phyloP scores from a whole-genome alignment of 2,329 filamentous ascomycete species.

The Epichloe brachyelytri region DNA sequence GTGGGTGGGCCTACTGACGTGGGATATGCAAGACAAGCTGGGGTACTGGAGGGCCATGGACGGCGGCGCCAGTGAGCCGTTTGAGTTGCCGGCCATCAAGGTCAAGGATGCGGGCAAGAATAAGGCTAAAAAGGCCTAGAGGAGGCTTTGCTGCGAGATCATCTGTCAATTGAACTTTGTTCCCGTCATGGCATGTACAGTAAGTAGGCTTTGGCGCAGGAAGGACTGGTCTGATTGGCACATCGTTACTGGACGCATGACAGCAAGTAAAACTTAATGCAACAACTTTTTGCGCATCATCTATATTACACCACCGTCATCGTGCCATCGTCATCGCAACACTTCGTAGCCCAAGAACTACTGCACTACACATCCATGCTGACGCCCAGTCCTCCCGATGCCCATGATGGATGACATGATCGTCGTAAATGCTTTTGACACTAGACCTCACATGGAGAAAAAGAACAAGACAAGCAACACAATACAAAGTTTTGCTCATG shows the following conservation, averaged over 20 bases:
- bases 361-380: neutral
- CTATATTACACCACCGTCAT: neutral
- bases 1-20: constrained; percentile 81
- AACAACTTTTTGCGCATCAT: neutral
- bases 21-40: constrained; percentile 50
- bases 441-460: neutral
- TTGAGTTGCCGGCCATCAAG: constrained; percentile 55
- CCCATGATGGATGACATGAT: neutral
- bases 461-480: neutral
- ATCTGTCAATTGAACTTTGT: too few species aligned
- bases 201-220: too few species aligned
- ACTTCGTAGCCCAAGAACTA: neutral
- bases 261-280: too few species aligned
- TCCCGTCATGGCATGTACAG: too few species aligned
- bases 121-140: constrained; percentile 5
- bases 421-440: neutral
- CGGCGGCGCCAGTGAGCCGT: constrained; percentile 51
- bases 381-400: neutral
- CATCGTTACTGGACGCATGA: too few species aligned
- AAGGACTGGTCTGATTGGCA: too few species aligned
- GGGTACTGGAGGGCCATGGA: constrained; percentile 52
- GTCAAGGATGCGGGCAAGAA: constrained; percentile 22
- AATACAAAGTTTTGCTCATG: neutral
- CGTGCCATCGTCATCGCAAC: neutral
- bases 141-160: neutral